phyloP scores from a whole-genome alignment of 345 rosid species.

The Citrus reticulata region DNA sequence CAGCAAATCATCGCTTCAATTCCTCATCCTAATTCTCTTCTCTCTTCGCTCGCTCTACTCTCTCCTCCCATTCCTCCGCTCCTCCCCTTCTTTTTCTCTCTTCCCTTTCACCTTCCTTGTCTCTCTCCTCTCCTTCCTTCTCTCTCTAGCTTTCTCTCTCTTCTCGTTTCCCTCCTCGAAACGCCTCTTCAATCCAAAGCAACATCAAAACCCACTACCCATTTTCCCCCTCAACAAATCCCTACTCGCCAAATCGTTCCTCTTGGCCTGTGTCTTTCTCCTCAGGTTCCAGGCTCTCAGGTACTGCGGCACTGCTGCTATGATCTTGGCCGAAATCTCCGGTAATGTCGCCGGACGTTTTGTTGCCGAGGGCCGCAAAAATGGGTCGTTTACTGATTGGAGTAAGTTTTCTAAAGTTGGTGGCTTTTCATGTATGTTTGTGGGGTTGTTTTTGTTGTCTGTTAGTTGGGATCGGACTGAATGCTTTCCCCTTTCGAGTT shows the following conservation, averaged over 20 bases:
- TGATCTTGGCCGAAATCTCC: constrained; percentile 87
- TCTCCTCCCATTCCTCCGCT: constrained; percentile 57
- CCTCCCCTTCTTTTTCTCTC: constrained; percentile 51
- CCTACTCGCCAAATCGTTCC: constrained; percentile 45
- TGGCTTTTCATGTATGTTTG: constrained; percentile 58
- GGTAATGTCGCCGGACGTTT: constrained; percentile 72
- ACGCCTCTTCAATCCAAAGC: constrained; percentile 20
- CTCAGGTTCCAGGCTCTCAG: constrained; percentile 86
- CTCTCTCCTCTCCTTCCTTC: constrained; percentile 38
- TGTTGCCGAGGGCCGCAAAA: constrained; percentile 28
- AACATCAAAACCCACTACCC: constrained; percentile 16
- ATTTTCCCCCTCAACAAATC: constrained; percentile 41
- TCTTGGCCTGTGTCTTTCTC: constrained; percentile 64
- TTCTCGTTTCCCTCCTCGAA: constrained; percentile 23
- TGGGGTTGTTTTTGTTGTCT: constrained; percentile 67
- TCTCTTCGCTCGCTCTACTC: constrained; percentile 54
- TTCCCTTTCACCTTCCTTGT: constrained; percentile 45
- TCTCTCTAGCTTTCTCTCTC: constrained; percentile 27
- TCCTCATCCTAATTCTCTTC: constrained; percentile 49
- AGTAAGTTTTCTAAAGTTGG: constrained; percentile 35
- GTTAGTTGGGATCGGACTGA: constrained; percentile 86
- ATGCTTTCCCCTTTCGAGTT: constrained; percentile 69
- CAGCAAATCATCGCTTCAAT: constrained; percentile 37
- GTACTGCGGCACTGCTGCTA: constrained; percentile 87
- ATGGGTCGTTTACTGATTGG: constrained; percentile 13